phyloP scores from a whole-genome alignment of 1,139 yeast genomes.

The Taiozyma sp. region DNA sequence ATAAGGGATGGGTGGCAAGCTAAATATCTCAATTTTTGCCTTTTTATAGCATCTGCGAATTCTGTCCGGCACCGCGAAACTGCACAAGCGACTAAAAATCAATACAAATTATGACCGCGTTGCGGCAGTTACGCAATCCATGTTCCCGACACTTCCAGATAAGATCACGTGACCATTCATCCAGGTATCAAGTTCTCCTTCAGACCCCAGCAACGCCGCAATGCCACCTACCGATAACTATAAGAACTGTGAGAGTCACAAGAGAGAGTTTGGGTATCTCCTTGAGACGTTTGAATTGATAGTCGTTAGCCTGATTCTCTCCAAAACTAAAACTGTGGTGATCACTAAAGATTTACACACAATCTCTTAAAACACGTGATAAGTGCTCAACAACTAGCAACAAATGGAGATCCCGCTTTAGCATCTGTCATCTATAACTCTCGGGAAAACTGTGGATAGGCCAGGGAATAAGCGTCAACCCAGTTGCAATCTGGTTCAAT shows the following conservation, averaged over 20 bases:
- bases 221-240: neutral
- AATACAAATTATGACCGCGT: neutral
- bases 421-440: neutral
- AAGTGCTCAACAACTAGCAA: neutral
- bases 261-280: neutral
- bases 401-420: neutral
- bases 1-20: neutral
- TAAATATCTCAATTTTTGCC: neutral
- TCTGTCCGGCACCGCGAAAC: neutral
- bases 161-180: neutral
- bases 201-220: neutral
- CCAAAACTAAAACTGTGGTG: neutral
- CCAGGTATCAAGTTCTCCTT: neutral
- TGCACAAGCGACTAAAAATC: neutral
- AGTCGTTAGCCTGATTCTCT: neutral
- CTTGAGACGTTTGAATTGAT: neutral
- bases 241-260: no score
- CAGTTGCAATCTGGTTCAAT: no score
- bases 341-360: neutral
- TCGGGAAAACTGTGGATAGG: neutral
- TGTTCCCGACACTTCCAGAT: neutral
- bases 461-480: neutral
- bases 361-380: neutral
- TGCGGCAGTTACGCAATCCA: neutral
- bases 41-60: neutral